Conservation (phyloP, 202 grass and related monocot species). For the Thinopyrum obtusiflorum region DNA sequence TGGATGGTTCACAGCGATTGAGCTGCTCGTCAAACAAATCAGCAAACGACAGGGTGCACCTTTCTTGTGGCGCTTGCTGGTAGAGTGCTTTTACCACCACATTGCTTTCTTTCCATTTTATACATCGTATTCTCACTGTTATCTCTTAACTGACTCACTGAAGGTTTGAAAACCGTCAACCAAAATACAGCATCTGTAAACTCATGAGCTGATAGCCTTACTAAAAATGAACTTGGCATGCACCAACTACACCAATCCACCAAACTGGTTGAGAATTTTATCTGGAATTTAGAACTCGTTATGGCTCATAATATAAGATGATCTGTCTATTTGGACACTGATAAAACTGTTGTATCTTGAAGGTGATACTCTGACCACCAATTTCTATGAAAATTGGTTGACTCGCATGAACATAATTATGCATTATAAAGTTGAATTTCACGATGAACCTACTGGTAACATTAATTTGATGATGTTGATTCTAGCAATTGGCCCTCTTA, state of each 20-base stretch:
- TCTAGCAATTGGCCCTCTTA: not conserved
- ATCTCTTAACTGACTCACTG: not conserved
- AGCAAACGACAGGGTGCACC: conserved; percentile 45
- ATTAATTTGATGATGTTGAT: not conserved
- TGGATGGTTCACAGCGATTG: conserved; percentile 42
- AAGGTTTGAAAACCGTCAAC: not conserved
- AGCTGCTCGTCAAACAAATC: conserved; percentile 45
- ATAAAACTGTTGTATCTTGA: not conserved
- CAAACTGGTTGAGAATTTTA: not conserved
- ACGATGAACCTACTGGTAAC: not conserved
- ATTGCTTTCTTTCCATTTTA: not conserved
- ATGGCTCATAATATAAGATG: not conserved
- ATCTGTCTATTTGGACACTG: not conserved
- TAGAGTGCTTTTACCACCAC: conserved; percentile 18
- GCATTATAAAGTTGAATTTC: not conserved
- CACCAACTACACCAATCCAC: not conserved
- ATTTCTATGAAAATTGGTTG: not conserved
- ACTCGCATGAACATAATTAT: not conserved
- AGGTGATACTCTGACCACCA: not conserved
- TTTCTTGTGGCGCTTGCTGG: conserved; percentile 71
- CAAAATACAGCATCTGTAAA: not conserved
- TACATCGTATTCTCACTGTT: not conserved
- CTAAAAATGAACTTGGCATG: no score
- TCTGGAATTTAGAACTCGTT: not conserved
- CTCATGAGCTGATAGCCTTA: not conserved